Percentiles rank a stretch among this genome's conserved stretches.
Evolutionary conservation across 441 rosid genomes (phyloP).

Genomic region (Arabidopsis hybrid): DNA sequence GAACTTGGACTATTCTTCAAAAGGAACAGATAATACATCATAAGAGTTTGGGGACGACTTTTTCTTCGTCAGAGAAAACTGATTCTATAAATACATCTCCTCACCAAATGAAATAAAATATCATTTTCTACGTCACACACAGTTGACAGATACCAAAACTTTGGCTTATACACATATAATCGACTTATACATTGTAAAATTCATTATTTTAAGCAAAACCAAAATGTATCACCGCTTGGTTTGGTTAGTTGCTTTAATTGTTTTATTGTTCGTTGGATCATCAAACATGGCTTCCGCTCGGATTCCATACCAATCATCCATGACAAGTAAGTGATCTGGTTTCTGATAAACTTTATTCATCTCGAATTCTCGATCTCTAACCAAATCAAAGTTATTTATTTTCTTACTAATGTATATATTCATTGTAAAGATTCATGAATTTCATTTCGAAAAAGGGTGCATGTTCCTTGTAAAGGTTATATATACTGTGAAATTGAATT

Average conservation of each 20-base stretch:
- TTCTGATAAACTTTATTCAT: background rate
- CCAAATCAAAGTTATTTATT: background rate
- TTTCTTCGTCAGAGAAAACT: background rate
- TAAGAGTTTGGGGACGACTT: background rate
- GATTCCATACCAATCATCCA: background rate
- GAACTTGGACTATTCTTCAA: background rate
- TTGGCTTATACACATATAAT: background rate
- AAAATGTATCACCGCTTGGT: constrained; percentile 24
- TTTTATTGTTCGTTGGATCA: constrained; percentile 23
- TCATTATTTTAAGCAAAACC: background rate
- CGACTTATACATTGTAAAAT: background rate
- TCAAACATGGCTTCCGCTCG: constrained; percentile 25
- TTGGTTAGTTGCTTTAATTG: constrained; percentile 17
- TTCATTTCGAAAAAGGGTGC: background rate
- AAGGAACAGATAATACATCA: background rate
- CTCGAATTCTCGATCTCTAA: background rate
- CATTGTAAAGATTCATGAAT: background rate
- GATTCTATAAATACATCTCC: constrained; percentile 4
- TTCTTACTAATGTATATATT: background rate
- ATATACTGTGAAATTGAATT: background rate
- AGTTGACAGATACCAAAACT: no score
- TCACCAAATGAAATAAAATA: background rate
- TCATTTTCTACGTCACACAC: background rate
- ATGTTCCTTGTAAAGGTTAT: background rate
- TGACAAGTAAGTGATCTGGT: constrained; percentile 23